Base-by-base conservation (phyloP, 1,284 basidiomycete species). In the Trametes sp. region DNA sequence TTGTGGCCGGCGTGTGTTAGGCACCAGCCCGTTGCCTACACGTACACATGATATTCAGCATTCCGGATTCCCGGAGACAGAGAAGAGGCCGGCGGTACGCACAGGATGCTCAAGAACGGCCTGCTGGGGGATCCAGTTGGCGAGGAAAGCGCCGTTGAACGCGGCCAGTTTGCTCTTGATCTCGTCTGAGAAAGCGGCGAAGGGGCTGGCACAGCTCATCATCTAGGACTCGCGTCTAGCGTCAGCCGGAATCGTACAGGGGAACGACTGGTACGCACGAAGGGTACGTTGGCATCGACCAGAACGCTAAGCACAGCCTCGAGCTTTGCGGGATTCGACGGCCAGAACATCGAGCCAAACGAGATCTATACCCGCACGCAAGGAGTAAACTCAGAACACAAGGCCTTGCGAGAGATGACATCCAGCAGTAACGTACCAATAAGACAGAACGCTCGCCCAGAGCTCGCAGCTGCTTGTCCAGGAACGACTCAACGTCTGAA, bases 1-100 rank as follows among this genome's bases (percentile, higher is more conserved):
- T 69, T 70, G 23, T 70, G 70, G 3, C 69, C 70, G 26, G 64
- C 64, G 46, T 70, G 70, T 3, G 65, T 61, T 9, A 72, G 38
- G 58, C 66, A 70, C 69, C 71, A 71, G 4, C 65, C 69, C 0
- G 62, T 67, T 5, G 64, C 69, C 67, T 69, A 41, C n/a, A 14
- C 24, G 2, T n/a, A 19, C 28, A 10, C 2, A 6, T 5, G 8
- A 13, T 7, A 8, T 16, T 9, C 2, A 31, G 46, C 46, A 8
- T 4, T 29, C n/a, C 13, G 28, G 46, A 6, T 13, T 16, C 5
- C 19, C 6, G 41, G 7, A 2, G 41, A 44, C 2, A 6, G 41
- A 16, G n/a, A 10, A n/a, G n/a, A n/a, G n/a, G n/a, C n/a, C n/a
- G n/a, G n/a, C n/a, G n/a, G n/a, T n/a, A 55, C 68, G n/a, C 54